Conservation (phyloP, 164 flowering plant species). For the Paratinospora sagittata region DNA sequence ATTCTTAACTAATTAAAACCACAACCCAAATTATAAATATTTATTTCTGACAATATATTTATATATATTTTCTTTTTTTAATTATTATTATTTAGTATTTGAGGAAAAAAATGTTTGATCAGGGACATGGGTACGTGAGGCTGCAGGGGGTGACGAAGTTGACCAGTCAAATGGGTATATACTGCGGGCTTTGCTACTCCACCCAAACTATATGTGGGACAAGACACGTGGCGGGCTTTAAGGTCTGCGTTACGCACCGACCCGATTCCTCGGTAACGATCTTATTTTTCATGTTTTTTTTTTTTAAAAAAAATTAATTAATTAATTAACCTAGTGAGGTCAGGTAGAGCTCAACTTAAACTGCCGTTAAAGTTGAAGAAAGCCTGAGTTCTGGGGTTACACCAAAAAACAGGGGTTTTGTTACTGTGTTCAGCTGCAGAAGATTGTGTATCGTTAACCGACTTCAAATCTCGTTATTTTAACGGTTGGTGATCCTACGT, state of each 20-base stretch:
- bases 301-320: too few species aligned
- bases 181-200: background rate
- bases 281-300: too few species aligned
- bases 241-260: slow-evolving; percentile 7
- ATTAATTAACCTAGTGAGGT: background rate
- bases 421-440: background rate
- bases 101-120: too few species aligned
- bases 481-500: background rate
- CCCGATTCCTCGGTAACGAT: slow-evolving; percentile 16
- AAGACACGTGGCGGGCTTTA: slow-evolving; percentile 1
- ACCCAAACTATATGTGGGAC: background rate
- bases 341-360: too few species aligned
- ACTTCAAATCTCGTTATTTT: background rate
- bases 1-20: background rate
- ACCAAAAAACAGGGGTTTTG: too few species aligned
- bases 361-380: background rate
- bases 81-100: slow-evolving; percentile 1
- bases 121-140: slow-evolving; percentile 7
- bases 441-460: background rate
- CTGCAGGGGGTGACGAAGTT: background rate
- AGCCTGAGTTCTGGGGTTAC: background rate
- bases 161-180: background rate
- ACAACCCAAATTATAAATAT: background rate
- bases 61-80: too few species aligned
- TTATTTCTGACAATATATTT: background rate